A percentile compares a stretch with the other conserved stretches of the same genome.
Evolutionary conservation across 2,329 filamentous ascomycete genomes (phyloP).

Genomic region (Xylariaceae sp.): DNA sequence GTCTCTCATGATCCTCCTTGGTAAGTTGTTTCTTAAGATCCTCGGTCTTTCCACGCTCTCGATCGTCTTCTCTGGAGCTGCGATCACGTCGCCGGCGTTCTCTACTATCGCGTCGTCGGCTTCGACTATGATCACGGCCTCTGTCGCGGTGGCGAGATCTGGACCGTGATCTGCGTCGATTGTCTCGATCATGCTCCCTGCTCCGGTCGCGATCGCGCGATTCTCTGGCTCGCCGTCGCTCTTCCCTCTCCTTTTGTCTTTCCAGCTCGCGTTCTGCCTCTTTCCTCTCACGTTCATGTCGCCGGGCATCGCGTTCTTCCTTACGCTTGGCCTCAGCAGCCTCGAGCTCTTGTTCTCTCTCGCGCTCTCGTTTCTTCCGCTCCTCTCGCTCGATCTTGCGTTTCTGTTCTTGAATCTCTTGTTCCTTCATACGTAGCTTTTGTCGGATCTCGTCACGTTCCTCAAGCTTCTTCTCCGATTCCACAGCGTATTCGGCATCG

Average conservation of each 20-base stretch:
- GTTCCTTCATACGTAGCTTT: constrained; percentile 55
- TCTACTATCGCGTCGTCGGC: constrained; percentile 27
- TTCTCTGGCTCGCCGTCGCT: constrained; percentile 43
- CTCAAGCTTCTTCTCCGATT: constrained; percentile 56
- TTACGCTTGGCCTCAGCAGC: constrained; percentile 46
- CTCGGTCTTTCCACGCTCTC: constrained; percentile 33
- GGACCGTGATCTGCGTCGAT: constrained; percentile 28
- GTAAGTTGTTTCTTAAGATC: constrained; percentile 51
- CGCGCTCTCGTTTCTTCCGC: constrained; percentile 45
- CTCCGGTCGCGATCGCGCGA: constrained; percentile 25
- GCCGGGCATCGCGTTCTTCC: constrained; percentile 46
- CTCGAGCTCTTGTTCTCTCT: constrained; percentile 45
- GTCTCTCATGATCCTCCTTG: constrained; percentile 52
- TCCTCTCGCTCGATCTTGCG: constrained; percentile 54
- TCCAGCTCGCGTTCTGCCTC: constrained; percentile 34
- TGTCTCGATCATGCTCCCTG: constrained; percentile 24
- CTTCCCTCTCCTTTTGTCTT: constrained; percentile 51
- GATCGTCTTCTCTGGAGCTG: constrained; percentile 30
- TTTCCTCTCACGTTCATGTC: constrained; percentile 36
- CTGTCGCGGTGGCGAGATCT: constrained; percentile 29
- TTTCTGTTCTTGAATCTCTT: constrained; percentile 59
- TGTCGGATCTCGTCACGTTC: constrained; percentile 60
- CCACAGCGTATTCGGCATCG: constrained; percentile 68
- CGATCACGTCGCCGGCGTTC: constrained; percentile 29
- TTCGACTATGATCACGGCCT: constrained; percentile 30